Evolutionary conservation across 2,329 filamentous ascomycete genomes (phyloP), one percentile per base, ranked within the genome.

Genomic region (Cadophora malorum): DNA sequence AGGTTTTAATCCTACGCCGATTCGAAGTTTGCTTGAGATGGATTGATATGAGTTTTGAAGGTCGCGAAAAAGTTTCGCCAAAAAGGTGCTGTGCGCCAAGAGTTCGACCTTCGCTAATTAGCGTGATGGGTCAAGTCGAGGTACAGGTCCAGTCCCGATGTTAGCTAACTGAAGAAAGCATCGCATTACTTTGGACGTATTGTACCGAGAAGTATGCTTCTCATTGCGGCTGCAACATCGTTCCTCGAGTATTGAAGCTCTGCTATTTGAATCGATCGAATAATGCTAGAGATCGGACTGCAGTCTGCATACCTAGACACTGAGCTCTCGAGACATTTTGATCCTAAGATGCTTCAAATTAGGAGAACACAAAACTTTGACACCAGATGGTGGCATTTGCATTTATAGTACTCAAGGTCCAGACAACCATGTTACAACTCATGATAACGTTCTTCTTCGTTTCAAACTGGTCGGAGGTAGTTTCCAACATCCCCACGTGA

Each of bases 1-100:
- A 94, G 82, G 85, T 83, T 69, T 63, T 67, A 78, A 82, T 82
- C 81, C 81, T 82, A 77, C 81, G 81, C 76, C 78, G 77, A 66
- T 70, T 68, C 69, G 62, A 31, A 19, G 14, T 58, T 28, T 38
- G 41, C 31, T 47, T 49, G 63, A 49, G 53, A 50, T 50, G 47
- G 59, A 49, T 65, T 52, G 59, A 4, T 52, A 58, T 33, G 33
- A 67, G 49, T 53, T 58, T 31, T n/a, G n/a, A 52, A 59, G 23
- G 63, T 41, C 31, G 38, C 23, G 55, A 55, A 52, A 55, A 65
- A 52, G 47, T 66, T 67, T 71, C 49, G 55, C 23, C 21, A 47
- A 19, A 19, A 58, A 10, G 38, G 41, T 52, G 73, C 69, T 71
- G 68, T 56, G 60, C 60, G 73, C 73, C 73, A 74, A 75, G 72